Evolutionary conservation across 306 rosid species (phyloP).

Genomic region (Quercus parvula): DNA sequence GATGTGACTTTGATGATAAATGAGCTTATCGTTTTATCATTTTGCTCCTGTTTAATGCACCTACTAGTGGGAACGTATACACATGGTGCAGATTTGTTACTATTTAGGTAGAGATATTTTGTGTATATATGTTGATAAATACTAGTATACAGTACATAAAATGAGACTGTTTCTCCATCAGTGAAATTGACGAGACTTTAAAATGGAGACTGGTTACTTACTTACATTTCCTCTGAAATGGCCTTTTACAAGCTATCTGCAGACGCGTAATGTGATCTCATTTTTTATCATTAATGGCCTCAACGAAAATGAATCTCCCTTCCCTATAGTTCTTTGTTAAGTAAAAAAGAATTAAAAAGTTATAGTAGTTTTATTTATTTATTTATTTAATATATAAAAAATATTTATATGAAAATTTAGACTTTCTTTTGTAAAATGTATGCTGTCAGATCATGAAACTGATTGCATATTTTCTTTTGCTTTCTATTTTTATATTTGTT

Average conservation of each 20-base stretch:
- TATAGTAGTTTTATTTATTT: no score
- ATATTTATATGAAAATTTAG: no score
- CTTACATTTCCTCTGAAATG: background rate
- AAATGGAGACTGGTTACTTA: background rate
- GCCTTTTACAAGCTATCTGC: background rate
- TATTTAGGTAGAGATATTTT: background rate
- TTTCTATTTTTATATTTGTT: background rate
- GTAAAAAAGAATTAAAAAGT: no score
- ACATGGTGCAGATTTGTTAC: background rate
- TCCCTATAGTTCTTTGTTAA: background rate
- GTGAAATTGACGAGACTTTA: background rate
- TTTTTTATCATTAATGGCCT: conserved; percentile 7
- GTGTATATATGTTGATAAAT: background rate
- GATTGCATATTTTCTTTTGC: background rate
- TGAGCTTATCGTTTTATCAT: conserved; percentile 31
- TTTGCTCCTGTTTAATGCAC: conserved; percentile 38
- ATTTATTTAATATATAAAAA: no score
- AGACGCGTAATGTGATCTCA: background rate
- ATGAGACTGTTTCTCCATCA: background rate
- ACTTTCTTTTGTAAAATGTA: no score
- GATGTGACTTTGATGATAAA: conserved; percentile 44
- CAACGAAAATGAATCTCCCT: conserved; percentile 4
- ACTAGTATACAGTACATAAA: background rate
- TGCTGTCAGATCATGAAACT: background rate
- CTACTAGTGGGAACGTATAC: conserved; percentile 32